phyloP scores from a whole-genome alignment of 2,329 filamentous ascomycete species.

The Aspergillus flavus region DNA sequence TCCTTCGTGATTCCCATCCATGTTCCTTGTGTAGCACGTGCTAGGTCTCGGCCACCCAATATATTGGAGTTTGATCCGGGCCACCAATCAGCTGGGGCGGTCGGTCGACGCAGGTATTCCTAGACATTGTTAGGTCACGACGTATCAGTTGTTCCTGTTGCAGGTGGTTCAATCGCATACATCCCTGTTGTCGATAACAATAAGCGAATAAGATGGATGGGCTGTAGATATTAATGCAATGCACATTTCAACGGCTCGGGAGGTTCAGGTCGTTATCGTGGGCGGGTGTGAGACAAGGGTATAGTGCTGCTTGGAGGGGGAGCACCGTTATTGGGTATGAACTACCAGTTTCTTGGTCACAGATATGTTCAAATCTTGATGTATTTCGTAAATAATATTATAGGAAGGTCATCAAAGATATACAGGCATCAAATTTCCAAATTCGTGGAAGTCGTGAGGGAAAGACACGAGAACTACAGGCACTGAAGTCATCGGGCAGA shows the following conservation, averaged over 20 bases:
- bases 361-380: background rate
- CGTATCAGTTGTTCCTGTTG: background rate
- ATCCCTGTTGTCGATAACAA: conserved; percentile 78
- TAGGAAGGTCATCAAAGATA: background rate
- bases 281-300: background rate
- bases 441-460: background rate
- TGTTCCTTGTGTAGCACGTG: conserved; percentile 62
- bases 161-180: conserved; percentile 39
- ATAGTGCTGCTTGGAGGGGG: background rate
- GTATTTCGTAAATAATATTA: background rate
- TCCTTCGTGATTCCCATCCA: conserved; percentile 66
- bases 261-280: background rate
- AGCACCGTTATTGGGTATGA: background rate
- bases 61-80: conserved; percentile 56
- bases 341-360: background rate
- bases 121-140: conserved; percentile 28
- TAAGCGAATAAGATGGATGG: conserved; percentile 73
- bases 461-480: background rate
- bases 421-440: background rate
- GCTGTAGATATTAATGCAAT: conserved; percentile 75
- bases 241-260: conserved; percentile 55
- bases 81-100: conserved; percentile 63
- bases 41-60: conserved; percentile 63
- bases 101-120: conserved; percentile 66
- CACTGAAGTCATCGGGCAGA: conserved; percentile 9